These are phyloP conservation scores for Delphinella strobiligena DNA, from an alignment of 2,329 filamentous ascomycete species.

Conservation along the genomic window DNA sequence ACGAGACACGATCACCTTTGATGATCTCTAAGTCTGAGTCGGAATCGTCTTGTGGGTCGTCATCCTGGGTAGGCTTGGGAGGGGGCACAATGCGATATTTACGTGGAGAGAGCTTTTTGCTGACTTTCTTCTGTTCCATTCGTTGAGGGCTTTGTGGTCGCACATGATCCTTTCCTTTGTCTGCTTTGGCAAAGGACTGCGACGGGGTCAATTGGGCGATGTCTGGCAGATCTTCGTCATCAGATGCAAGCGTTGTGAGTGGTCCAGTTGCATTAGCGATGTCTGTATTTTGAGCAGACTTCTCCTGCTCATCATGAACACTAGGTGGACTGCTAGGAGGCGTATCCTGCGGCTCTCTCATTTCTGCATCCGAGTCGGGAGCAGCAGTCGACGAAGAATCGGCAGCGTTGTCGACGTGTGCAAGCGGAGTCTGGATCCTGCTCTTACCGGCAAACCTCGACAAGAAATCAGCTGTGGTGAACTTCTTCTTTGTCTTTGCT, in stretches of 20 bases:
- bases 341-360: constrained; percentile 15
- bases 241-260: too few species aligned
- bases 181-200: constrained; percentile 13
- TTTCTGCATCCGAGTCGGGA: constrained; percentile 14
- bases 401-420: constrained; percentile 27
- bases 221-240: constrained; percentile 26
- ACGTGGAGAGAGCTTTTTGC: not conserved
- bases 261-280: constrained; percentile 17
- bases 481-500: constrained; percentile 77
- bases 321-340: constrained; percentile 34
- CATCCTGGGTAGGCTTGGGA: not conserved
- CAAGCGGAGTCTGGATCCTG: constrained; percentile 28
- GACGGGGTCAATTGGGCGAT: constrained; percentile 23
- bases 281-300: not conserved
- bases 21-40: constrained; percentile 57
- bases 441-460: constrained; percentile 47
- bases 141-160: not conserved
- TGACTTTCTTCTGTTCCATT: not conserved
- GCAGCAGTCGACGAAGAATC: constrained; percentile 54
- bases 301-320: constrained; percentile 5
- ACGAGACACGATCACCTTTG: constrained; percentile 19
- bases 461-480: constrained; percentile 71
- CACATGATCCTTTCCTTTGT: constrained; percentile 12
- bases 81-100: constrained; percentile 6
- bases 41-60: constrained; percentile 3